Conservation (phyloP, 805 yeast species). For the Saturnispora quitensis region DNA sequence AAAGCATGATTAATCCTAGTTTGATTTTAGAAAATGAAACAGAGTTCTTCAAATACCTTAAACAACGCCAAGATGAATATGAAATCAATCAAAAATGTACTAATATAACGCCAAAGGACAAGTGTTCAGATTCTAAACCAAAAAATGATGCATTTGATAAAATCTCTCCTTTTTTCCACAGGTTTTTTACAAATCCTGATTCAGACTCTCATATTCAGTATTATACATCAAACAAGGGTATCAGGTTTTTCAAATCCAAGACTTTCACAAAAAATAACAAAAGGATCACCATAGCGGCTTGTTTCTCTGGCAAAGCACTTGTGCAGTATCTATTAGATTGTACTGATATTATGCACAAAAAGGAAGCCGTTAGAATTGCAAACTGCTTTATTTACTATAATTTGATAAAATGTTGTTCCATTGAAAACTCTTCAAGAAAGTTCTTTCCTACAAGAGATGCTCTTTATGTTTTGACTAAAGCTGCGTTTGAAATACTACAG, state of each 20-base stretch:
- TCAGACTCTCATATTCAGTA: constrained; percentile 77
- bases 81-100: not conserved
- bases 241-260: constrained; percentile 45
- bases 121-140: not conserved
- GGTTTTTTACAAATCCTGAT: constrained; percentile 80
- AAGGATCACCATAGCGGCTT: constrained; percentile 32
- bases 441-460: constrained; percentile 16
- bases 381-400: constrained; percentile 38
- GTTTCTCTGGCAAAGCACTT: constrained; percentile 66
- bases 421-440: constrained; percentile 22
- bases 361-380: constrained; percentile 47
- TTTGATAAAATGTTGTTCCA: constrained; percentile 30
- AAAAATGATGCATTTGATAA: not conserved
- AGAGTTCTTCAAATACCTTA: constrained; percentile 18
- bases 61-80: constrained; percentile 14
- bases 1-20: constrained; percentile 2
- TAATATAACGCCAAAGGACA: not conserved
- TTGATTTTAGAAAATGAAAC: constrained; percentile 9
- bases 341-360: constrained; percentile 51
- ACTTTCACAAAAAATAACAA: constrained; percentile 9
- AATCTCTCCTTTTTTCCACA: constrained; percentile 60
- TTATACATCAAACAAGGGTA: constrained; percentile 57
- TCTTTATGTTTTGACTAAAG: constrained; percentile 17
- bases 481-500: constrained; percentile 17
- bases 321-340: constrained; percentile 90